Evolutionary conservation across 1,284 basidiomycete genomes (phyloP).

Genomic region (Cutaneotrichosporon arboriforme): DNA sequence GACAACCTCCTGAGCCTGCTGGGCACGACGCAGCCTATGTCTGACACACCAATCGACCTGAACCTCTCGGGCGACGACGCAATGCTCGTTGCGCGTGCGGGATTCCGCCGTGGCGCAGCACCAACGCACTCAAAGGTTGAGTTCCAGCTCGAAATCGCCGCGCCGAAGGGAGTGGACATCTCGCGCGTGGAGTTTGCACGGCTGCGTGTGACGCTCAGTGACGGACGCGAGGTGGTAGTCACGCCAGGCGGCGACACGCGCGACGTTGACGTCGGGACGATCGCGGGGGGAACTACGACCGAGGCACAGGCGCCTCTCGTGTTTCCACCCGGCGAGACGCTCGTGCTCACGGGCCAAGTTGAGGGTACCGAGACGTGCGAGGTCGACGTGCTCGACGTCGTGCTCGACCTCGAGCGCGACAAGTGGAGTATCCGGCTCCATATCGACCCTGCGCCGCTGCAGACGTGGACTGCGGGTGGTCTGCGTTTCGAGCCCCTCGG

Average conservation of each 20-base stretch:
- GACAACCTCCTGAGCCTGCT: slow-evolving; percentile 64
- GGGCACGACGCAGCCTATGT: slow-evolving; percentile 62
- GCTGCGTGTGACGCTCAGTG: slow-evolving; percentile 36
- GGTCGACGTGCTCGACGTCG: slow-evolving; percentile 25
- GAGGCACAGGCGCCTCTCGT: slow-evolving; percentile 14
- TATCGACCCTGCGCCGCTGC: slow-evolving; percentile 16
- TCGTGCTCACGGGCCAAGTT: slow-evolving; percentile 24
- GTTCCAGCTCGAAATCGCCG: slow-evolving; percentile 59
- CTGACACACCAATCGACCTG: slow-evolving; percentile 57
- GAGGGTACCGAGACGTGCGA: slow-evolving; percentile 17
- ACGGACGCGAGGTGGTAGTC: slow-evolving; percentile 32
- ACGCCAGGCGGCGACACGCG: neutral
- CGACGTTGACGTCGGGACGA: slow-evolving; percentile 7
- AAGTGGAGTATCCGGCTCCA: slow-evolving; percentile 34
- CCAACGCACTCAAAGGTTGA: slow-evolving; percentile 59
- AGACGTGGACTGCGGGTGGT: slow-evolving; percentile 20
- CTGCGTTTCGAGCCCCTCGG: slow-evolving; percentile 15
- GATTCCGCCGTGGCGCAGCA: slow-evolving; percentile 65
- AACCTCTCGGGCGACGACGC: slow-evolving; percentile 63
- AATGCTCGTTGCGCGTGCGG: slow-evolving; percentile 56
- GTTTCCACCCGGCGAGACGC: slow-evolving; percentile 14
- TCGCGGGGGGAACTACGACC: neutral
- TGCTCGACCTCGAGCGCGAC: slow-evolving; percentile 24
- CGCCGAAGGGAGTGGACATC: slow-evolving; percentile 44
- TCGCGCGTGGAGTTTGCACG: slow-evolving; percentile 32